These are phyloP conservation scores for Eimeria tenella DNA, from an alignment of 169 alveolate genomes.

Conservation along the genomic window DNA sequence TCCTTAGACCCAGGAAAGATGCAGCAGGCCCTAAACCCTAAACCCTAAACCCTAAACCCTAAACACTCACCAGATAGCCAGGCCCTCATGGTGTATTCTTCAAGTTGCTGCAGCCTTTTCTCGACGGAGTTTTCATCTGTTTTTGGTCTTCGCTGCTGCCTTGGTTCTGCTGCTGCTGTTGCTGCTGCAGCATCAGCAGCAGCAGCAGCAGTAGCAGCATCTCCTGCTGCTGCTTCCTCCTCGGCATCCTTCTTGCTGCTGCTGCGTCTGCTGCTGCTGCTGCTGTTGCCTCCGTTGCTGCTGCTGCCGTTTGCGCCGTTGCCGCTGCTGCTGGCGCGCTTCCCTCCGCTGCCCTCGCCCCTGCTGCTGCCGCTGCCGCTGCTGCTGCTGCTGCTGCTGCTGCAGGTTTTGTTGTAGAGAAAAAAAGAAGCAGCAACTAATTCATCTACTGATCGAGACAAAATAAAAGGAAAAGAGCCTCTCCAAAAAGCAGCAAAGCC, in stretches of 20 bases:
- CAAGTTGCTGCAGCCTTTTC: background rate
- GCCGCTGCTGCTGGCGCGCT: background rate
- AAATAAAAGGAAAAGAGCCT: background rate
- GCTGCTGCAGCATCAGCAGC: no score
- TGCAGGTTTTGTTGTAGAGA: background rate
- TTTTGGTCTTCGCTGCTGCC: no score
- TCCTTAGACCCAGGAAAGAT: background rate
- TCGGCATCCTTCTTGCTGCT: background rate
- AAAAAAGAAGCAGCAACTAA: background rate
- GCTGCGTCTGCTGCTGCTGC: constrained; percentile 29
- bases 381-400: constrained; percentile 21
- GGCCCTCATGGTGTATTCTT: background rate
- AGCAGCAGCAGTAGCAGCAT: no score
- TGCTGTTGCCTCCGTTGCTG: constrained; percentile 33
- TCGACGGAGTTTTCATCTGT: background rate
- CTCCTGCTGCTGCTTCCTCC: background rate
- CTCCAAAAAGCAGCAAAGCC: background rate
- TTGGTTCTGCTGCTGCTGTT: no score
- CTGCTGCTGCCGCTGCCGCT: background rate
- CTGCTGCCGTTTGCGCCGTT: constrained; percentile 1
- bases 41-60: constrained; percentile 25
- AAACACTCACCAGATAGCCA: background rate
- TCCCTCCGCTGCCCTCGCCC: background rate
- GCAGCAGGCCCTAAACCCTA: constrained; percentile 10
- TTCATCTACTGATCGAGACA: background rate